Base-by-base conservation (phyloP, 2,329 filamentous ascomycete genomes). In the Aspergillus fischeri region DNA sequence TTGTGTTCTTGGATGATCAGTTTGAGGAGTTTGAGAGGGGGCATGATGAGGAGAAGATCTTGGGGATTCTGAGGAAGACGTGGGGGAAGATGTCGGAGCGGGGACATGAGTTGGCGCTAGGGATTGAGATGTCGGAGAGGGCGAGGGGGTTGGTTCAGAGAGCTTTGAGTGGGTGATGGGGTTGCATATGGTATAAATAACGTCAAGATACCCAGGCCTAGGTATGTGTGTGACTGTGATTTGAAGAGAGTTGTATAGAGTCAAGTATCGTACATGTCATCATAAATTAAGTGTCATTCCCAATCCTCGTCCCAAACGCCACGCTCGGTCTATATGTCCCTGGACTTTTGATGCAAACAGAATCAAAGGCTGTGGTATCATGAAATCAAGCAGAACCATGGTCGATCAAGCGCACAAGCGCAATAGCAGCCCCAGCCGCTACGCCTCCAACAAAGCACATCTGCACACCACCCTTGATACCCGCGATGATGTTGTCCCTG, bases 1-100 rank as follows among this genome's bases (percentile, higher is more conserved):
- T 96, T 55, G 91, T 95, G 28, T 96, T 96, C 71, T 75, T 96
- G 63, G 91, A 94, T 70, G 90, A 93, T 70, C 89, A 94, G 70
- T 89, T 95, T 61, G 91, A 92, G 66, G 84, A 83, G 52, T 96
- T 94, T 74, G 88, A 91, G 78, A 80, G 82, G 69, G 81, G 83
- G 28, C 81, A 66, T 54, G 68, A 86, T 54, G 88, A 93, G 75
- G 87, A 86, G 52, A 95, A 94, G 80, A 85, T 91, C 58, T 71
- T 93, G 21, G 77, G 75, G 20, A 90, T 91, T 62, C 70, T 91
- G 70, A 77, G 78, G 64, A 91, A 91, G 81, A 90, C 88, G 14
- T 91, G 88, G 88, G 85, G 67, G 50, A 91, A 91, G 79, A 91
- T 91, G 88, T 84, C 83, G 51, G 79, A 82, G 38, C 73, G 73